Evolutionary conservation across 805 yeast genomes (phyloP).

Genomic region (Metschnikowia gelsemii): DNA sequence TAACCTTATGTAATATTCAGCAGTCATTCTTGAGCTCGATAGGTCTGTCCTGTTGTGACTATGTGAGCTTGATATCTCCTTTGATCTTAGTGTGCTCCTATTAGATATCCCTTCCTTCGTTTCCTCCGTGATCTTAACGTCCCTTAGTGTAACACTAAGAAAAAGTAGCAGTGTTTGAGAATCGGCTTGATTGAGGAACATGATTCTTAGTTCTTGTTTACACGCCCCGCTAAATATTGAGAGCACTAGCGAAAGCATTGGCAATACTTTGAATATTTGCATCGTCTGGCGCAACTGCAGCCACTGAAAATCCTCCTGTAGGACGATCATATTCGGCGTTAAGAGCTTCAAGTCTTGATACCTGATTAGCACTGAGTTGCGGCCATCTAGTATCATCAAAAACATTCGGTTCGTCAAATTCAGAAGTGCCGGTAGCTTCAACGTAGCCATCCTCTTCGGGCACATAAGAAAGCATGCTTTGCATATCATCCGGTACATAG

Average conservation of each 20-base stretch:
- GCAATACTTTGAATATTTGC: slow-evolving; percentile 15
- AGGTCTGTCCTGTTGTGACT: too few species aligned
- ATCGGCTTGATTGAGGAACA: not conserved
- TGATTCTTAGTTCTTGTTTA: not conserved
- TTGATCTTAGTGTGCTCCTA: too few species aligned
- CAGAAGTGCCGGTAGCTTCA: not conserved
- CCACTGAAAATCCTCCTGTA: not conserved
- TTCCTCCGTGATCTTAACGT: too few species aligned
- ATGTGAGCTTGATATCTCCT: too few species aligned
- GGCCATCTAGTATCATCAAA: slow-evolving; percentile 20
- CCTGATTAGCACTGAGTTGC: slow-evolving; percentile 17
- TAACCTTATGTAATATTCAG: too few species aligned
- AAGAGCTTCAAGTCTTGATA: slow-evolving; percentile 13
- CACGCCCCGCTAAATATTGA: slow-evolving; percentile 14
- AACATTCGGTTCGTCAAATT: not conserved
- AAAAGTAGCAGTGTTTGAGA: not conserved
- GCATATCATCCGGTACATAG: slow-evolving; percentile 15
- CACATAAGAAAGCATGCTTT: slow-evolving; percentile 18
- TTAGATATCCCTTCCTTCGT: too few species aligned
- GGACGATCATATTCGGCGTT: slow-evolving; percentile 1
- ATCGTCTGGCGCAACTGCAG: slow-evolving; percentile 4
- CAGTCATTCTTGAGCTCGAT: too few species aligned
- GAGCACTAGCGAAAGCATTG: slow-evolving; percentile 20
- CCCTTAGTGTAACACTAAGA: too few species aligned
- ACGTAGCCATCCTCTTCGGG: slow-evolving; percentile 13